phyloP scores from a whole-genome alignment of 768 basidiomycete species.

The Cystofilobasidium ferigula region DNA sequence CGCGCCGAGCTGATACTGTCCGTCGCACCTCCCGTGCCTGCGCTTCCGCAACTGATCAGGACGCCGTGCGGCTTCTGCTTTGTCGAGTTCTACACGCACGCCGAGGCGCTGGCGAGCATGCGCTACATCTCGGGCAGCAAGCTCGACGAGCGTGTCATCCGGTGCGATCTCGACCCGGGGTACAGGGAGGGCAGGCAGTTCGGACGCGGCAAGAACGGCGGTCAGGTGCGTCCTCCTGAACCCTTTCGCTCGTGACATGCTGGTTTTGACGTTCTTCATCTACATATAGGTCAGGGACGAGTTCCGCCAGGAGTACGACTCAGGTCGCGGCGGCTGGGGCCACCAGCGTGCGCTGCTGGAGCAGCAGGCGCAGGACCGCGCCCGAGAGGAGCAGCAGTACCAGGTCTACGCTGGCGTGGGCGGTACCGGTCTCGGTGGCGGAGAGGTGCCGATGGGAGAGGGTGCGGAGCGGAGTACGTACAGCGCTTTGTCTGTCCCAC shows the following conservation, averaged over 20 bases:
- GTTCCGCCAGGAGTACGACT: conserved; percentile 91
- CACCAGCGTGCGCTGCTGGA: conserved; percentile 60
- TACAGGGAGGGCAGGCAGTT: conserved; percentile 96
- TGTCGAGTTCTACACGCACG: conserved; percentile 70
- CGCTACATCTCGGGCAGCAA: conserved; percentile 95
- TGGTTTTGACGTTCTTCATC: not conserved
- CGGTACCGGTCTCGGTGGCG: conserved; percentile 21
- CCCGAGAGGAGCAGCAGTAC: conserved; percentile 69
- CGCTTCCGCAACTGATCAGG: conserved; percentile 25
- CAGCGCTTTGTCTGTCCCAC: not conserved
- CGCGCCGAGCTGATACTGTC: conserved; percentile 6
- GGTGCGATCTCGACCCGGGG: conserved; percentile 92
- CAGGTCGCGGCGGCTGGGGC: conserved; percentile 90
- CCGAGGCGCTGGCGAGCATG: conserved; percentile 83
- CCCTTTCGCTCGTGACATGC: too few relatives aligned
- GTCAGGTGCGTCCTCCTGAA: conserved; percentile 57
- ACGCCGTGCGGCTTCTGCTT: conserved; percentile 41
- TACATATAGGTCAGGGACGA: conserved; percentile 64
- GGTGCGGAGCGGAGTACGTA: conserved; percentile 25
- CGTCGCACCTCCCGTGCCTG: not conserved
- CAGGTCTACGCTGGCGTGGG: conserved; percentile 58
- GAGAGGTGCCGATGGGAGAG: conserved; percentile 24
- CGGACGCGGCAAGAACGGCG: conserved; percentile 91
- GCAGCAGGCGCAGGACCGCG: conserved; percentile 45
- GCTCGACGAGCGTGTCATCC: conserved; percentile 94